Evolutionary conservation across 305 asterid species (phyloP), one percentile per base, ranked within the genome.

Genomic region (Salvia sclarea): DNA sequence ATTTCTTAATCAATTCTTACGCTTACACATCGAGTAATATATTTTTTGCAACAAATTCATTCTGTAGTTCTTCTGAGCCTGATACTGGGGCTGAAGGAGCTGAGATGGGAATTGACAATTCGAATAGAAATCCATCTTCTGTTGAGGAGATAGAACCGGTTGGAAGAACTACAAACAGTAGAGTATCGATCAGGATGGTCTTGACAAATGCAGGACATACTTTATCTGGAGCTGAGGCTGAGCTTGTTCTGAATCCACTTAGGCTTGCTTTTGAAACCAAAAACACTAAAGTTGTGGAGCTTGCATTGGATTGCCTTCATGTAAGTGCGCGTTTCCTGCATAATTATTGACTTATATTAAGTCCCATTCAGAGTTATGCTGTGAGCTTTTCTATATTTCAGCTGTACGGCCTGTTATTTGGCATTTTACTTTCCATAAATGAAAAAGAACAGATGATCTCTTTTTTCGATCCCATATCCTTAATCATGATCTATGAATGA

Each of bases 241-340:
- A 89, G 85, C 92, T 91, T 75, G 92, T 95, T 69, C 70, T 95
- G 82, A 92, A 78, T 76, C 98, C 98, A 13, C 91, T 95, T 41
- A 81, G 93, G 78, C 90, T 88, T 80, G 95, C 99, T 47, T 91
- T 89, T 74, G 97, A 92, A 84, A 91, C 98, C 60, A 91, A 92
- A 82, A 88, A 88, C 84, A 76, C 83, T 31, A 92, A 83, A 86
- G 72, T 95, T 30, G 80, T 85, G 79, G 99, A 95, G 86, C 99
- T 95, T 79, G 96, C 97, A 63, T 79, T 95, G 86, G 99, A 95
- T 88, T 95, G 99, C 82, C 97, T 95, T 78, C 99, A 95, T 82
- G 99, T 95, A 88, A 66, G 99, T 82, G 71, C 57, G 58, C 74
- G 38, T 76, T 66, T 77, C 73, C 25, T 59, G 72, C 17, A 25